A percentile compares a stretch with the other conserved stretches of the same genome.
Evolutionary conservation across 2,329 filamentous ascomycete species (phyloP).

Genomic region (Microsporum canis): DNA sequence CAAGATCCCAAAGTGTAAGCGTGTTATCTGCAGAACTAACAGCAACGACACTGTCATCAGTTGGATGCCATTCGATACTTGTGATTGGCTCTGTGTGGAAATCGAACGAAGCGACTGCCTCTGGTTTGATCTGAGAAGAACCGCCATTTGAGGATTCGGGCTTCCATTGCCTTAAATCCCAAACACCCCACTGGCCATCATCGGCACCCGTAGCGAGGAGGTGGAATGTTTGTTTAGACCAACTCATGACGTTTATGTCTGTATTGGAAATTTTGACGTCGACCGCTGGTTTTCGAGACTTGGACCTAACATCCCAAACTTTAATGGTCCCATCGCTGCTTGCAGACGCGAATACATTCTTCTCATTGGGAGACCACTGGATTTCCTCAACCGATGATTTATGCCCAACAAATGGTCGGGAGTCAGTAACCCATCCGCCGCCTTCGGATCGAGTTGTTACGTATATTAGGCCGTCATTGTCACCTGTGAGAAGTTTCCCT

Average conservation of each 20-base stretch:
- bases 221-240: slow-evolving; percentile 80
- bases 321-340: slow-evolving; percentile 90
- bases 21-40: slow-evolving; percentile 90
- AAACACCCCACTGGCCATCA: slow-evolving; percentile 87
- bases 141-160: slow-evolving; percentile 41
- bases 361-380: slow-evolving; percentile 91
- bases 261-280: slow-evolving; percentile 70
- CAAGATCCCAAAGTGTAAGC: slow-evolving; percentile 90
- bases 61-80: slow-evolving; percentile 92
- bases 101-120: slow-evolving; percentile 80
- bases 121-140: slow-evolving; percentile 45
- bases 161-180: slow-evolving; percentile 96
- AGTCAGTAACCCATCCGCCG: slow-evolving; percentile 82
- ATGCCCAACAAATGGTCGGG: slow-evolving; percentile 72
- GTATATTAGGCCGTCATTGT: slow-evolving; percentile 83
- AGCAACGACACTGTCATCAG: slow-evolving; percentile 88
- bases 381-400: slow-evolving; percentile 80
- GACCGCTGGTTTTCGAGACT: slow-evolving; percentile 77
- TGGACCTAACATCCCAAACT: slow-evolving; percentile 89
- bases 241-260: slow-evolving; percentile 94
- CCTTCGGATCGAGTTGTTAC: slow-evolving; percentile 75
- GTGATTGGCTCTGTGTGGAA: slow-evolving; percentile 98
- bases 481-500: slow-evolving; percentile 82
- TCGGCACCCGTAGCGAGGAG: slow-evolving; percentile 87
- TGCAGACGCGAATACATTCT: slow-evolving; percentile 86